Evolutionary conservation across 1,139 yeast genomes (phyloP), one percentile per base, ranked within the genome.

Genomic region (Geotrichum cucujoidarum): DNA sequence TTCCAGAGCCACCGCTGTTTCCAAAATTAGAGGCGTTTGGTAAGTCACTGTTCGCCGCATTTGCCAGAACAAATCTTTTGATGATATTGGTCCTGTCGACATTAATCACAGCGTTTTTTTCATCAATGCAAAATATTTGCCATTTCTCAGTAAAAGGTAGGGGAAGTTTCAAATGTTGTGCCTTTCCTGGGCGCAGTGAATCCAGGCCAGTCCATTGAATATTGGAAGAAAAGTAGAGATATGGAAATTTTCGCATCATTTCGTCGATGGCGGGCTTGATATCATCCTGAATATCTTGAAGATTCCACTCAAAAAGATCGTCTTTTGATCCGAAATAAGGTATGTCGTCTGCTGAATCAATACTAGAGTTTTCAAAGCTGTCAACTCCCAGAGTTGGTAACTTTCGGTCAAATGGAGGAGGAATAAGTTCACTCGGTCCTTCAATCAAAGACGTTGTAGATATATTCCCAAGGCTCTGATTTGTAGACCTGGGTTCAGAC

Each of bases 181-280:
- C 29, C 52, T 56, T 57, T 43, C 51, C 52, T 1, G 62, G 55
- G 10, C 63, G 47, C 24, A 59, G 31, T 1, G 60, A 53, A 27
- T 55, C 47, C 22, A 58, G 37, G 36, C 50, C 45, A 16, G 46
- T 55, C 17, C 55, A 49, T 21, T 48, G 39, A 17, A 32, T 27
- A 7, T 44, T 44, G 11, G 53, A 55, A 7, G 57, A 49, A 33
- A 53, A 52, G 20, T 60, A 59, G 25, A 60, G 47, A 30, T 60
- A 59, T 1, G 65, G 62, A 44, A 60, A 60, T 36, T 55, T 55
- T 39, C 52, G 47, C 17, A 60, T 39, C 22, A 66, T 47, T 25
- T 61, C 67, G 29, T 58, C 60, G 42, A 62, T 60, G 5, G 62
- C 69, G 0, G 69, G 69, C 36, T 63, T 67, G 20, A 66, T 48